These are phyloP conservation scores for Vaccinium macrocarpon DNA, from an alignment of 148 eudicot genomes.

Conservation along the genomic window DNA sequence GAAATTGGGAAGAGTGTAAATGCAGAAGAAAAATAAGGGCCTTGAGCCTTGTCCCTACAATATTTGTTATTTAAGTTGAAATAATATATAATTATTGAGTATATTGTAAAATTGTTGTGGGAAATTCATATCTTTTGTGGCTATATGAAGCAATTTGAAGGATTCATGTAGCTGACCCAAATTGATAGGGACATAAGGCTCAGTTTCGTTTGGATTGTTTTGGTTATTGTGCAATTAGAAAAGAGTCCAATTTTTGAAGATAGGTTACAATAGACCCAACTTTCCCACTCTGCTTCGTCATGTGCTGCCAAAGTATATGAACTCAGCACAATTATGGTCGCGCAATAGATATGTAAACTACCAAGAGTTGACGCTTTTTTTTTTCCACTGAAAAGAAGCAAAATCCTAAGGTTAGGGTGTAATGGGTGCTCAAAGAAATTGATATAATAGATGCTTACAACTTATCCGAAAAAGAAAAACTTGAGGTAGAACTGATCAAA, in stretches of 20 bases:
- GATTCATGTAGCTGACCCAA: too few relatives aligned
- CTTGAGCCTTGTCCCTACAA: background rate
- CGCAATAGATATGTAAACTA: background rate
- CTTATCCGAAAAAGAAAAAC: background rate
- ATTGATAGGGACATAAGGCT: too few relatives aligned
- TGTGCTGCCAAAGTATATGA: background rate
- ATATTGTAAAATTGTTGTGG: background rate
- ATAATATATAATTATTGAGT: background rate
- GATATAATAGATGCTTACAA: background rate
- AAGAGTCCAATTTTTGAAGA: background rate
- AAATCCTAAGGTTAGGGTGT: background rate
- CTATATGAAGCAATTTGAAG: background rate
- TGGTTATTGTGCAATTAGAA: too few relatives aligned
- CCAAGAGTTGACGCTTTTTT: background rate
- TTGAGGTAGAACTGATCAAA: background rate
- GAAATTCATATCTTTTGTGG: background rate
- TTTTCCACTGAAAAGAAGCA: background rate
- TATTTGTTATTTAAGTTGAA: background rate
- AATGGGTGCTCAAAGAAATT: too few relatives aligned
- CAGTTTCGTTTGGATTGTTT: too few relatives aligned
- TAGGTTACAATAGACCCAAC: background rate
- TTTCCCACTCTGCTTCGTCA: background rate
- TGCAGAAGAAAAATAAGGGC: background rate
- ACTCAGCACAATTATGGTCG: background rate
- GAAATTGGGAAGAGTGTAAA: background rate